Conservation (phyloP, 148 eudicot genomes). For the Rhododendron williamsianum region DNA sequence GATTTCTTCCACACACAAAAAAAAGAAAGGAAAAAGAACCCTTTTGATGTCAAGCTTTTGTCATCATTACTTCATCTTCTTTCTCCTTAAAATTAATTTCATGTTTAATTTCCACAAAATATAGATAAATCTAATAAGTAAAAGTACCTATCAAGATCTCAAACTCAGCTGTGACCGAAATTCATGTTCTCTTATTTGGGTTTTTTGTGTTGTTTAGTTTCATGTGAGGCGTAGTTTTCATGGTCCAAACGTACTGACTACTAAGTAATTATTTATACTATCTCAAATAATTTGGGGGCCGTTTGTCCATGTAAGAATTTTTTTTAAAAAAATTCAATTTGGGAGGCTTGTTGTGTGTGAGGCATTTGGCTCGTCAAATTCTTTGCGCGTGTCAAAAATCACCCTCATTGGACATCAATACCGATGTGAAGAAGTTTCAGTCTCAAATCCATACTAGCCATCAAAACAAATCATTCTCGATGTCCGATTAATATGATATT, state of each 20-base stretch:
- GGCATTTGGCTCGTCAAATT: neutral
- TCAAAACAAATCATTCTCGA: neutral
- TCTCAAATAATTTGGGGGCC: no score
- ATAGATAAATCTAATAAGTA: no score
- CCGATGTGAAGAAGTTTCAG: no score
- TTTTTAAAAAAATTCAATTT: no score
- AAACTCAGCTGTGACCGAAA: no score
- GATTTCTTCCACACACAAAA: neutral
- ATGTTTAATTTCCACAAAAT: neutral
- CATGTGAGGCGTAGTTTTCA: neutral
- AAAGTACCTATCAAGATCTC: neutral
- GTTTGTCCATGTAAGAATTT: no score
- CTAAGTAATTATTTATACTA: no score
- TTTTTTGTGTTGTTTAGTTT: no score
- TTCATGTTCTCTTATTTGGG: neutral
- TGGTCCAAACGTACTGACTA: no score
- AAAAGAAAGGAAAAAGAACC: neutral
- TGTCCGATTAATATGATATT: neutral
- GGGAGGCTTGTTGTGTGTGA: no score
- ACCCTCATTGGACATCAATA: neutral
- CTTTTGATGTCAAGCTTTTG: neutral
- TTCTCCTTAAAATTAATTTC: neutral
- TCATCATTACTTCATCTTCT: neutral
- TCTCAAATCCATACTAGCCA: neutral
- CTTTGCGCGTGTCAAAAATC: neutral